Conservation (phyloP, 75 land plant species). For the Ceratopteris richardii region DNA sequence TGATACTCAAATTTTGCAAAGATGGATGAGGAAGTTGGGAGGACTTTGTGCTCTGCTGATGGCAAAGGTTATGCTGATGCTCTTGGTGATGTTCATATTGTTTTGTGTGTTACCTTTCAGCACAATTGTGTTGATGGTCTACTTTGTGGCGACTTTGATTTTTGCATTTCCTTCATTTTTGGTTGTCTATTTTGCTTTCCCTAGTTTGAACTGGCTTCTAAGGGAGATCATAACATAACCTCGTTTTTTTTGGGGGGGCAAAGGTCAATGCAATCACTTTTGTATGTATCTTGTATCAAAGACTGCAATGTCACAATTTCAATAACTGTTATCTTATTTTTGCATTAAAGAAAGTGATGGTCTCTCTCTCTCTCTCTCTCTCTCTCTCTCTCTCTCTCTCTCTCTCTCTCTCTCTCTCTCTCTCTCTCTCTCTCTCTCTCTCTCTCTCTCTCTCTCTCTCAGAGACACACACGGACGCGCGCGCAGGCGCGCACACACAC, state of each 20-base stretch:
- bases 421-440: no score
- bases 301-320: background rate
- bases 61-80: constrained; percentile 56
- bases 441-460: no score
- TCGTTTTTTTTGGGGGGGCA: background rate
- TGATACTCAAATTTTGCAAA: constrained; percentile 5
- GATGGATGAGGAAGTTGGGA: constrained; percentile 31
- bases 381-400: no score
- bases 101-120: constrained; percentile 64
- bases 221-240: constrained; percentile 56
- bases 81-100: constrained; percentile 50
- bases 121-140: constrained; percentile 46
- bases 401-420: no score
- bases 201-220: constrained; percentile 59
- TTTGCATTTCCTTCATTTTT: constrained; percentile 80
- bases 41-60: constrained; percentile 40
- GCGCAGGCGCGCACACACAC: no score
- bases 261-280: background rate
- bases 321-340: no score
- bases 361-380: no score
- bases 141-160: constrained; percentile 55
- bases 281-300: background rate
- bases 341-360: no score
- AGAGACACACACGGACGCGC: no score
- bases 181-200: constrained; percentile 79